Conservation (phyloP, 2,329 filamentous ascomycete genomes). For the Juglanconis sp. region DNA sequence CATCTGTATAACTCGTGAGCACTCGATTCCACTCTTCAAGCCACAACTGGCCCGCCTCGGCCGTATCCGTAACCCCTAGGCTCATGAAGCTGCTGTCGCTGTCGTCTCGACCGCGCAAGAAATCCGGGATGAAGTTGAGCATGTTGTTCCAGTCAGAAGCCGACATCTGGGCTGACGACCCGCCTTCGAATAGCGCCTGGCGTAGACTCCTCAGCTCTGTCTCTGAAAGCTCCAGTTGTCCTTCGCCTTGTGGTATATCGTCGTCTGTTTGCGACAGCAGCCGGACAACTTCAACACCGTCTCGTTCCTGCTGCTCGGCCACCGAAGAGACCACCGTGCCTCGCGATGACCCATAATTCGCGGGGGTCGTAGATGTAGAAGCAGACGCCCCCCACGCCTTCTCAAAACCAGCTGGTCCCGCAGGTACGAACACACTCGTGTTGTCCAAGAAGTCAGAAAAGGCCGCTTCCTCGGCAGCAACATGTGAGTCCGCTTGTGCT, state of each 20-base stretch:
- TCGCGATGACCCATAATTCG: not conserved
- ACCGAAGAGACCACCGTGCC: conserved; percentile 22
- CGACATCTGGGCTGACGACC: conserved; percentile 12
- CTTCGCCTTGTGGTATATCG: conserved; percentile 18
- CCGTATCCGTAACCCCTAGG: conserved; percentile 37
- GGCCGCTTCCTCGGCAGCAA: conserved; percentile 29
- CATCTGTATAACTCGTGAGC: conserved; percentile 56
- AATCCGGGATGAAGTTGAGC: conserved; percentile 50
- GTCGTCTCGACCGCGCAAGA: conserved; percentile 27
- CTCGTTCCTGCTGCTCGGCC: conserved; percentile 32
- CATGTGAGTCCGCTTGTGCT: conserved; percentile 26
- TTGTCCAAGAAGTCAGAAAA: conserved; percentile 36
- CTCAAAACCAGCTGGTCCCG: conserved; percentile 19
- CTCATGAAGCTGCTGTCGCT: conserved; percentile 26
- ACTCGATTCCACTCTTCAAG: conserved; percentile 55
- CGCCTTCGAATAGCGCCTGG: conserved; percentile 35
- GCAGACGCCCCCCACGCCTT: conserved; percentile 16
- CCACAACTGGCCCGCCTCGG: conserved; percentile 44
- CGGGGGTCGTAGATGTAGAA: not conserved
- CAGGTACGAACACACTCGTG: conserved; percentile 20
- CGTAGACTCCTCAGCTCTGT: conserved; percentile 32
- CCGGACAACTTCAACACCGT: conserved; percentile 38
- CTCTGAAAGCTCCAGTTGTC: conserved; percentile 24
- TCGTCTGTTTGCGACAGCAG: conserved; percentile 31
- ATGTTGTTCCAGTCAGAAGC: conserved; percentile 39